A percentile compares a stretch with the other conserved stretches of the same genome.
Evolutionary conservation across 164 flowering plant species (phyloP).

Genomic region (Dillenia suffruticosa): DNA sequence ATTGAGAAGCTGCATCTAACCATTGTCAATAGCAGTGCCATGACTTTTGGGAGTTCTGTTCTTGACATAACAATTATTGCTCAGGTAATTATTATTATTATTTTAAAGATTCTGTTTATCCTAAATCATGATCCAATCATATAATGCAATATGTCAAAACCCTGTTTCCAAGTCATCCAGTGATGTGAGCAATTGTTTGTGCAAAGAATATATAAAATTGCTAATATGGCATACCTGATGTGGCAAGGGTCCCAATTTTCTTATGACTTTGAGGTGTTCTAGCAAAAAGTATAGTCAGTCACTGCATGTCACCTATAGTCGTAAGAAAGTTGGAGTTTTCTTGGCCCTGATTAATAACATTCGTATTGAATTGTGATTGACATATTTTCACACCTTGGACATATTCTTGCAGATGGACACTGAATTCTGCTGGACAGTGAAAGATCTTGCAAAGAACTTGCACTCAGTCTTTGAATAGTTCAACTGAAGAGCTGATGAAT

Average conservation of each 20-base stretch:
- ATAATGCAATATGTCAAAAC: no score
- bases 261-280: neutral
- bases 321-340: no score
- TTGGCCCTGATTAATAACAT: no score
- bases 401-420: slow-evolving; percentile 49
- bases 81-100: slow-evolving; percentile 36
- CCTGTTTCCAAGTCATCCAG: no score
- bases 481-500: slow-evolving; percentile 14
- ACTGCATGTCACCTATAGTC: no score
- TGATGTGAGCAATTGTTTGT: no score
- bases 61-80: slow-evolving; percentile 71
- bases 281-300: neutral
- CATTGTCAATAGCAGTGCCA: slow-evolving; percentile 46
- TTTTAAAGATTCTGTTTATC: neutral
- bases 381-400: neutral
- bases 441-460: slow-evolving; percentile 43
- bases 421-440: slow-evolving; percentile 31
- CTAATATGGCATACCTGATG: no score
- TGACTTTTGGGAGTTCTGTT: slow-evolving; percentile 57
- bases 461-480: slow-evolving; percentile 30
- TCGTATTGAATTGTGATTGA: no score
- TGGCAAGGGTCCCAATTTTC: neutral
- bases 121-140: neutral
- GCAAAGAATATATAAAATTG: no score
- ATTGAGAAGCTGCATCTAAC: slow-evolving; percentile 63